These are phyloP conservation scores for Linum usitatissimum DNA, from an alignment of 345 rosid genomes.

Conservation along the genomic window DNA sequence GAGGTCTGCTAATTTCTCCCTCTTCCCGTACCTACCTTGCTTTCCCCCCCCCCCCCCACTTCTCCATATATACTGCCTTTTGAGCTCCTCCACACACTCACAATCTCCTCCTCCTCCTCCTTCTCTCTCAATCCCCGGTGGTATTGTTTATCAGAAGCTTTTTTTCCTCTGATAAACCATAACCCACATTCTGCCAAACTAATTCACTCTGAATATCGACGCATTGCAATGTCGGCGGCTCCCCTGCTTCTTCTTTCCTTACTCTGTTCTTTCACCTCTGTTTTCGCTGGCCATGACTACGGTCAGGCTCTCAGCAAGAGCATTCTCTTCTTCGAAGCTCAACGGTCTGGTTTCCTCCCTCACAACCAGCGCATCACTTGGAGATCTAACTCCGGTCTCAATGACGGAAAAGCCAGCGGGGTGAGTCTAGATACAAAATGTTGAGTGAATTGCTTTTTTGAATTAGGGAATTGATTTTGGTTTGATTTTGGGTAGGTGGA, in stretches of 20 bases:
- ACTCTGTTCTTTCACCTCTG: conserved; percentile 36
- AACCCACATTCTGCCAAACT: conserved; percentile 28
- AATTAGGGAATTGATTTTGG: neutral
- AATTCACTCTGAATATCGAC: neutral
- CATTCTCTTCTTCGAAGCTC: conserved; percentile 95
- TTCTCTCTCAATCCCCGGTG: conserved; percentile 11
- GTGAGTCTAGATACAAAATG: conserved; percentile 29
- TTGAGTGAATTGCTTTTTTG: neutral
- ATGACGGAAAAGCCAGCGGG: conserved; percentile 90
- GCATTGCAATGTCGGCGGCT: conserved; percentile 30
- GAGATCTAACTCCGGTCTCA: conserved; percentile 86
- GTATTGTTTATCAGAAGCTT: conserved; percentile 32
- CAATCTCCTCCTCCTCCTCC: conserved; percentile 17
- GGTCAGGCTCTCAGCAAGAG: conserved; percentile 86
- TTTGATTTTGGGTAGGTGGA: conserved; percentile 46
- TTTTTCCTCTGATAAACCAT: conserved; percentile 31
- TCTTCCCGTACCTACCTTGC: conserved; percentile 23
- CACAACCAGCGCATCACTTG: conserved; percentile 78
- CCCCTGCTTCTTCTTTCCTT: conserved; percentile 44
- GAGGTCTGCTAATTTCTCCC: conserved; percentile 27
- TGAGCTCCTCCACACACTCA: conserved; percentile 16
- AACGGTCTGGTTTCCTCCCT: conserved; percentile 92
- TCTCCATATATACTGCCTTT: conserved; percentile 38
- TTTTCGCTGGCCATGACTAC: conserved; percentile 77
- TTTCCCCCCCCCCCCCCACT: conserved; percentile 18